A percentile compares a stretch with the other conserved stretches of the same genome.
phyloP scores from a whole-genome alignment of 768 basidiomycete species.

The Suillus sp. region DNA sequence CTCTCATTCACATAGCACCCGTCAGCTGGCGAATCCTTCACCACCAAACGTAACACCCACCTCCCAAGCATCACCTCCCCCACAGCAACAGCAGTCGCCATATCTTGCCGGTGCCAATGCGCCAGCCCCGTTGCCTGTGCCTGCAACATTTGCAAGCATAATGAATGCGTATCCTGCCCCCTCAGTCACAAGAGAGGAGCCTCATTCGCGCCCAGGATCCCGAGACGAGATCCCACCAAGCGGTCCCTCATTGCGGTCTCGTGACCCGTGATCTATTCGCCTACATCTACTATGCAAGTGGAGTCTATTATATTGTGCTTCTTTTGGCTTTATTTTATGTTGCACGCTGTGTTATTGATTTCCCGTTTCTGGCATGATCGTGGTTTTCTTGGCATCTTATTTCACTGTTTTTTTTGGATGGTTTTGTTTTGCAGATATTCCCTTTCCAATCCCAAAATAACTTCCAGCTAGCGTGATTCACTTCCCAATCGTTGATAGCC shows the following conservation, averaged over 20 bases:
- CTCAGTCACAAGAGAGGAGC: conserved; percentile 28
- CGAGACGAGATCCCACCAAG: conserved; percentile 23
- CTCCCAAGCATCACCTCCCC: conserved; percentile 24
- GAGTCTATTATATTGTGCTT: conserved; percentile 9
- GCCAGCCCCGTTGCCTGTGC: conserved; percentile 35
- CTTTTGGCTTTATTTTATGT: conserved; percentile 8
- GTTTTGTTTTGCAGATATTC: conserved; percentile 4
- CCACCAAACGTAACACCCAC: conserved; percentile 25
- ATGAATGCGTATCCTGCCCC: conserved; percentile 66
- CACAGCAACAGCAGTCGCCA: conserved; percentile 24
- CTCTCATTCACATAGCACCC: conserved; percentile 17
- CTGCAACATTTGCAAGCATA: conserved; percentile 65
- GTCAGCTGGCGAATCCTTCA: conserved; percentile 22
- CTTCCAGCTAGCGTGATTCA: background rate
- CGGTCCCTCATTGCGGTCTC: conserved; percentile 6
- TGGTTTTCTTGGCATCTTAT: conserved; percentile 2
- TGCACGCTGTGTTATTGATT: conserved; percentile 2
- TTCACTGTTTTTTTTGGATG: conserved; percentile 1
- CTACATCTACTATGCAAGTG: conserved; percentile 7
- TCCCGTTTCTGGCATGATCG: background rate
- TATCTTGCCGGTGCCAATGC: conserved; percentile 20
- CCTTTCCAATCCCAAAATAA: background rate
- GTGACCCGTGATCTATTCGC: background rate
- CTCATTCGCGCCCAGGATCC: conserved; percentile 30
- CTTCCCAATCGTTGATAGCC: background rate